Evolutionary conservation across 441 rosid genomes (phyloP).

Genomic region (Caryocar brasiliense): DNA sequence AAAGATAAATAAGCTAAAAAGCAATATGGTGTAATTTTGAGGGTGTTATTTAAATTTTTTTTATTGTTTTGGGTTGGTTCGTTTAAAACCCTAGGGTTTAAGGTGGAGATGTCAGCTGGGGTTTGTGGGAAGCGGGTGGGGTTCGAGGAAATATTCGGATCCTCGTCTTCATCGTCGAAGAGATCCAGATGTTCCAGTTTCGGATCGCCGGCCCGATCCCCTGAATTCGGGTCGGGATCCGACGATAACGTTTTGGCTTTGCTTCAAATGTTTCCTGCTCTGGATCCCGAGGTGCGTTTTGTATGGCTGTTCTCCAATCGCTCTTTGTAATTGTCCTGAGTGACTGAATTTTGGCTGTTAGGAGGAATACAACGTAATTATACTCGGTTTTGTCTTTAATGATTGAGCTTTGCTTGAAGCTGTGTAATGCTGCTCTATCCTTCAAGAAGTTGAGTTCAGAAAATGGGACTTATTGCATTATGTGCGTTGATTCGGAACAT

Average conservation of each 20-base stretch:
- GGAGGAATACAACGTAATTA: too few species aligned
- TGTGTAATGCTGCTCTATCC: too few species aligned
- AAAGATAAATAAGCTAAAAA: too few species aligned
- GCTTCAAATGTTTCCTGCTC: slow-evolving; percentile 32
- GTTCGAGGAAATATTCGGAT: slow-evolving; percentile 35
- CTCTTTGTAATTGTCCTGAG: not conserved
- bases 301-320: not conserved
- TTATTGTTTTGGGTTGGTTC: not conserved
- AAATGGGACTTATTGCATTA: too few species aligned
- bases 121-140: slow-evolving; percentile 50
- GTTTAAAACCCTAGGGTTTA: not conserved
- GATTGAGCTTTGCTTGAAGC: too few species aligned
- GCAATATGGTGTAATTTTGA: too few species aligned
- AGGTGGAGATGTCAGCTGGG: slow-evolving; percentile 38
- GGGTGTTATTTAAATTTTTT: too few species aligned
- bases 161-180: slow-evolving; percentile 35
- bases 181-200: slow-evolving; percentile 35
- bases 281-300: slow-evolving; percentile 45
- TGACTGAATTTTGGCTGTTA: too few species aligned
- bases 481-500: too few species aligned
- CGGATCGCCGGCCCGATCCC: slow-evolving; percentile 27
- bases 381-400: too few species aligned
- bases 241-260: slow-evolving; percentile 26
- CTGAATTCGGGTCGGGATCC: slow-evolving; percentile 30
- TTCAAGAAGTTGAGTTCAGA: too few species aligned